phyloP scores from a whole-genome alignment of 2,329 filamentous ascomycete genomes.

The Orbilia blumenaviensis region DNA sequence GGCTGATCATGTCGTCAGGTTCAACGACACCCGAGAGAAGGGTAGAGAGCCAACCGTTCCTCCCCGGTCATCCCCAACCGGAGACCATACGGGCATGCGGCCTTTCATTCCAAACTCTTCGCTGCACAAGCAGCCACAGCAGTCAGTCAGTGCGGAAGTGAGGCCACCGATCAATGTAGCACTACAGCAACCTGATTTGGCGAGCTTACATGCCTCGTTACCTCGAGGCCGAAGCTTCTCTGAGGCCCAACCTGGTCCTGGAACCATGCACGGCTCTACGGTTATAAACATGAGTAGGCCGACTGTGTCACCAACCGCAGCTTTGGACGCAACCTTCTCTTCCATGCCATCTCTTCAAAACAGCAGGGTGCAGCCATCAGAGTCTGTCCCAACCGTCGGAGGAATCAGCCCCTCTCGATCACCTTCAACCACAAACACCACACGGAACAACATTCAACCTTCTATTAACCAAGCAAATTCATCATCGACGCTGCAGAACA shows the following conservation, averaged over 20 bases:
- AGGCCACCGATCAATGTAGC: conserved; percentile 3
- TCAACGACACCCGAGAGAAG: conserved; percentile 41
- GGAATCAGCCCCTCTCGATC: conserved; percentile 27
- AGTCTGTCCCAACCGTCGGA: conserved; percentile 34
- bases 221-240: conserved; percentile 32
- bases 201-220: conserved; percentile 37
- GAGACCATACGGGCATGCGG: conserved; percentile 20
- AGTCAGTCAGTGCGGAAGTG: neutral
- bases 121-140: conserved; percentile 5
- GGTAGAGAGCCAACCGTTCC: conserved; percentile 21
- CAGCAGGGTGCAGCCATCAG: conserved; percentile 40
- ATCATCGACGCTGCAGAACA: conserved; percentile 1
- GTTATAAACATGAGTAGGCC: neutral
- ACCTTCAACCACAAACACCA: conserved; percentile 17
- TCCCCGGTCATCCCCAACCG: conserved; percentile 6
- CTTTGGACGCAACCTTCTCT: conserved; percentile 43
- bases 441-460: neutral
- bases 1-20: conserved; percentile 46
- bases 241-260: conserved; percentile 9
- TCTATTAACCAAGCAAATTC: neutral
- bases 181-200: conserved; percentile 37
- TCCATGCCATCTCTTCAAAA: conserved; percentile 41
- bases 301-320: conserved; percentile 37
- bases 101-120: conserved; percentile 1
- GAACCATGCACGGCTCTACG: neutral